Evolutionary conservation across 176 grass and related monocot species (phyloP), one percentile per base, ranked within the genome.

Genomic region (Ensete ventricosum): DNA sequence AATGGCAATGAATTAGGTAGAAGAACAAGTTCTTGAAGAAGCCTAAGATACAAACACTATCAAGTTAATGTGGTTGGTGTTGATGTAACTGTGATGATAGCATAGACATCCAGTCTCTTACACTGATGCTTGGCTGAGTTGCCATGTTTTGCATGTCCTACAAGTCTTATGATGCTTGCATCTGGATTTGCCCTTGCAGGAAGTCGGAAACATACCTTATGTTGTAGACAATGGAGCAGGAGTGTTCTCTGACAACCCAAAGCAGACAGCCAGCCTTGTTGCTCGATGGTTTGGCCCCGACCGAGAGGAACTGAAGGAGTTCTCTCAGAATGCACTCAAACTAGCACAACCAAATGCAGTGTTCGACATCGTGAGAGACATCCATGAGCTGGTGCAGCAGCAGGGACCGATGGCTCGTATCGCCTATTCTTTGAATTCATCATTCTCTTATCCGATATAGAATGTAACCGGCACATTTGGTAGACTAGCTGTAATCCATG

Each of bases 151-250:
- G 5, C 1, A 75, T 50, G 52, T 12, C 14, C n/a, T 52, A 24
- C 14, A 53, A 43, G 64, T 3, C 22, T 21, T 9, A 7, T 12
- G 12, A 67, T 10, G 13, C 13, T 12, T 13, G 22, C 22, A 67
- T 67, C 20, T 1, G 26, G 19, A 20, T 72, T 49, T 73, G 52
- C 14, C 53, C 26, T 16, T 57, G 55, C 79, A 96, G 92, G 92
- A 96, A 76, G 92, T 92, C 0, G 92, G 89, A 0, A 96, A 96
- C 17, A 81, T 96, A 17, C 89, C 92, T 34, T 96, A 96, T 52
- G 92, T 96, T 9, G 87, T 92, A 52, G 82, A 92, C 8, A 96
- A 92, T 7, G 92, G 84, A 66, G 92, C 89, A 2, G 92, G 92
- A 16, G 72, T 92, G 34, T 96, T 85, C 78, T 96, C 75, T 3